Evolutionary conservation across 139 green algal genomes (phyloP).

Genomic region (Chlamydomonas sp.): DNA sequence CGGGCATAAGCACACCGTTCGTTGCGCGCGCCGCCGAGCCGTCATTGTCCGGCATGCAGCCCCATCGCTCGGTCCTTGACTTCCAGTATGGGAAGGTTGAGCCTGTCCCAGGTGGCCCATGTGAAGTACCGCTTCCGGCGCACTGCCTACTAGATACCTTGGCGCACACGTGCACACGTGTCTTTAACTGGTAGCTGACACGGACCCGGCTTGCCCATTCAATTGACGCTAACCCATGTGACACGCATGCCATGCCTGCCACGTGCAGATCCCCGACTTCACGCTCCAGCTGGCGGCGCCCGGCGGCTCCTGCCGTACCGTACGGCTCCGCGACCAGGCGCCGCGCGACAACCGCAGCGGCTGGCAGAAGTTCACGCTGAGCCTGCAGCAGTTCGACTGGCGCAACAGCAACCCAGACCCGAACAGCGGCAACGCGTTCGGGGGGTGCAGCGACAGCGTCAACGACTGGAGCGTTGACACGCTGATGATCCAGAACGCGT

Average conservation of each 20-base stretch:
- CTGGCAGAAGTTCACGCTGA: constrained; percentile 13
- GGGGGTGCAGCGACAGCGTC: constrained; percentile 27
- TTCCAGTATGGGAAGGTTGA: too few relatives aligned
- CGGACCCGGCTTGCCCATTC: too few relatives aligned
- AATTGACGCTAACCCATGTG: too few relatives aligned
- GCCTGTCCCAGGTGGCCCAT: too few relatives aligned
- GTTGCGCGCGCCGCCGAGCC: too few relatives aligned
- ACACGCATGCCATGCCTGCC: too few relatives aligned
- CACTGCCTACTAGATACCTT: too few relatives aligned
- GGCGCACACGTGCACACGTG: too few relatives aligned
- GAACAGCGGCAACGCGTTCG: constrained; percentile 5
- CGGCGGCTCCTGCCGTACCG: neutral
- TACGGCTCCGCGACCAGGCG: neutral
- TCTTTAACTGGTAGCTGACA: too few relatives aligned
- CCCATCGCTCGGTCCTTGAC: neutral
- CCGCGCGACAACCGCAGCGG: neutral
- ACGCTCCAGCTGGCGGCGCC: constrained; percentile 6
- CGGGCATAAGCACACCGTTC: too few relatives aligned
- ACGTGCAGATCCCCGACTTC: neutral
- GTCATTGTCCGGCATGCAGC: neutral
- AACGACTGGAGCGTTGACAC: constrained; percentile 28
- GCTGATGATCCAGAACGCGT: neutral
- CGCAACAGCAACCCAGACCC: neutral
- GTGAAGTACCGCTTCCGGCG: too few relatives aligned
- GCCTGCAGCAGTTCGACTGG: constrained; percentile 26